Evolutionary conservation across 2,329 filamentous ascomycete species (phyloP), one percentile per base, ranked within the genome.

Genomic region (Davidsoniella australis): DNA sequence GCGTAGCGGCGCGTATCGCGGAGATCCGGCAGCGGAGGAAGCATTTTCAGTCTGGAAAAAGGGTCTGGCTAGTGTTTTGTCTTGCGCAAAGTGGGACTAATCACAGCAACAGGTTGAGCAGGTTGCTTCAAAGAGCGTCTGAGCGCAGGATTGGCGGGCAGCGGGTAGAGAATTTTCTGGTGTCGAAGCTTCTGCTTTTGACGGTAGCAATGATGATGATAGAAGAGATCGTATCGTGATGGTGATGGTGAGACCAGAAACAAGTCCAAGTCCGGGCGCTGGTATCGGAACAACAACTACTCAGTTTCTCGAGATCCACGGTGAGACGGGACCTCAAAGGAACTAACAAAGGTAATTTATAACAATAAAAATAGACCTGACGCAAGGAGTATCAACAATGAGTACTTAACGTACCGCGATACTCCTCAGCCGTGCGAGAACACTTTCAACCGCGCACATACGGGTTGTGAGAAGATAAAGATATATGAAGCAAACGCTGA

Each of bases 1-100:
- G 82, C 85, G 67, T 93, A 94, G 40, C 45, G 47, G 29, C 48
- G 45, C 16, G 37, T 44, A 64, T 93, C 81, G 62, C 76, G 72
- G 51, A 85, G 72, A 43, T 65, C 60, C 23, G 79, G 79, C 53
- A 83, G 67, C 42, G 75, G 70, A 54, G 74, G 73, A 60, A 77
- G 66, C 78, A 77, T 76, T 57, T 17, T 53, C 45, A 33, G 18
- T 20, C 10, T 33, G 20, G 23, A 18, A 17, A 33, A 18, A 18
- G 6, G 37, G 29, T 33, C 29, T 33, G 29, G 8, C 29, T 33
- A 33, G 29, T 33, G 29, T 33, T 23, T 33, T 33, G 9, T 1
- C n/a, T 41, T 41, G 16, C 10, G 39, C 10, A 20, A 33, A 18
- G 44, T 14, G 47, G 8, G 14, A 24, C 18, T n/a, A 33, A 39